Evolutionary conservation across 352 stramenopile genomes (phyloP).

Genomic region (Pythium brassicae): DNA sequence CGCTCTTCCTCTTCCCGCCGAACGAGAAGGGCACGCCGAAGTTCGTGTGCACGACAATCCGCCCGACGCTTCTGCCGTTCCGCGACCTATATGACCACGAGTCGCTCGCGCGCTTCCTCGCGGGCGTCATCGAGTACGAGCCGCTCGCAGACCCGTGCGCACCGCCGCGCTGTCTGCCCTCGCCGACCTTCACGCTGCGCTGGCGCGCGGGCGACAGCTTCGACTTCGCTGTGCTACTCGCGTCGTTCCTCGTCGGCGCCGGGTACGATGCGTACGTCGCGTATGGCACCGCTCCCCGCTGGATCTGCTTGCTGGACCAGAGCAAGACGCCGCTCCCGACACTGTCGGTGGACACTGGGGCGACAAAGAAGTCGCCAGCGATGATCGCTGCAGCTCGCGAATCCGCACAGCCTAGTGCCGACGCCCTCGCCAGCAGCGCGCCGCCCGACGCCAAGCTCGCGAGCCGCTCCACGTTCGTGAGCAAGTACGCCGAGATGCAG

Average conservation of each 20-base stretch:
- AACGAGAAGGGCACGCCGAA: conserved; percentile 93
- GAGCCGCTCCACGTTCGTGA: conserved; percentile 59
- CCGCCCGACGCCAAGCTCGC: conserved; percentile 30
- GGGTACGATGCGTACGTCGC: conserved; percentile 96
- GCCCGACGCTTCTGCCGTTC: conserved; percentile 90
- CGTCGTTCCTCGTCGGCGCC: conserved; percentile 89
- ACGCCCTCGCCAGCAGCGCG: background rate
- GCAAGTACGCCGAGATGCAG: conserved; percentile 58
- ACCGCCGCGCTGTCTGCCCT: conserved; percentile 75
- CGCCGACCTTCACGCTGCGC: conserved; percentile 82
- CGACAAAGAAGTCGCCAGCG: conserved; percentile 26
- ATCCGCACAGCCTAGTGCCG: background rate
- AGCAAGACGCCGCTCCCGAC: conserved; percentile 66
- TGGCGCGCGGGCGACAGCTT: conserved; percentile 91
- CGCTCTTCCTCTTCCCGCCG: conserved; percentile 84
- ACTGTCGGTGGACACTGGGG: conserved; percentile 44
- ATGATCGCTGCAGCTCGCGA: conserved; percentile 1
- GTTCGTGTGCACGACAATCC: conserved; percentile 93
- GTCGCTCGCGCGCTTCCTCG: conserved; percentile 84
- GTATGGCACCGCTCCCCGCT: conserved; percentile 79
- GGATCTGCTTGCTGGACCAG: conserved; percentile 91
- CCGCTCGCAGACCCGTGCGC: conserved; percentile 81
- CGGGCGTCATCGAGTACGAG: conserved; percentile 91
- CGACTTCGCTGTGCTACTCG: conserved; percentile 88
- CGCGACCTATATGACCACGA: conserved; percentile 91